Evolutionary conservation across 495 filamentous ascomycete genomes (phyloP), one percentile per base, ranked within the genome.

Genomic region (Penicillium pulvis): DNA sequence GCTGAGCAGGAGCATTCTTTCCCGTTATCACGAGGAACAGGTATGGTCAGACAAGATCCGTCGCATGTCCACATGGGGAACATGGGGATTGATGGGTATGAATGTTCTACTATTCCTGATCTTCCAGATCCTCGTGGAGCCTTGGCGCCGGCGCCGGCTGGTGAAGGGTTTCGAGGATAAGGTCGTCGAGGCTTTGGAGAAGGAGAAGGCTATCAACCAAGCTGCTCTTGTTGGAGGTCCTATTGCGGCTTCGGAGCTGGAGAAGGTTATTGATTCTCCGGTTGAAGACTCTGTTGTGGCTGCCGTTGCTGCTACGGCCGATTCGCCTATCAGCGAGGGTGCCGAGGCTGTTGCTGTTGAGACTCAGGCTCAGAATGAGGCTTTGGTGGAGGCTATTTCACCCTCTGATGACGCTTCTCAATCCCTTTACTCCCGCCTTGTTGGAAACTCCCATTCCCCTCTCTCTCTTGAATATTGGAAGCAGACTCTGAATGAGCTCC

Each of bases 31-130:
- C 75, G 94, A 98, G 74, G 94, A 98, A 75, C 94, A 98, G 79
- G 96, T 98, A 47, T 98, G 94, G 94, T 93, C 89, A 64, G 94
- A 98, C 67, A 94, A 96, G 68, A 98, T 98, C 69, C 83, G 94
- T 43, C 79, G 94, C 57, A 96, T 97, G 84, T 91, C 87, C 63
- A 98, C 94, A 6, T 98, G 94, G 94, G 92, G 94, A 23, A 98
- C 94, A 3, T 97, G 95, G 88, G 94, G 94, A 0, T 74, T 98
- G 62, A 98, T 98, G 94, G 93, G 94, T 7, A 82, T 98, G 44
- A 98, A 98, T 65, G 87, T 98, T 3, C 71, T 98, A 41, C 70
- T 98, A 41, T 92, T 98, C 70, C 71, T 98, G 44, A 82, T 92
- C 46, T 86, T 96, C 66, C 90, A 98, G 75, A 87, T 96, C 64